Evolutionary conservation across 768 basidiomycete genomes (phyloP), one percentile per base, ranked within the genome.

Genomic region (Boletus tomentosulus): DNA sequence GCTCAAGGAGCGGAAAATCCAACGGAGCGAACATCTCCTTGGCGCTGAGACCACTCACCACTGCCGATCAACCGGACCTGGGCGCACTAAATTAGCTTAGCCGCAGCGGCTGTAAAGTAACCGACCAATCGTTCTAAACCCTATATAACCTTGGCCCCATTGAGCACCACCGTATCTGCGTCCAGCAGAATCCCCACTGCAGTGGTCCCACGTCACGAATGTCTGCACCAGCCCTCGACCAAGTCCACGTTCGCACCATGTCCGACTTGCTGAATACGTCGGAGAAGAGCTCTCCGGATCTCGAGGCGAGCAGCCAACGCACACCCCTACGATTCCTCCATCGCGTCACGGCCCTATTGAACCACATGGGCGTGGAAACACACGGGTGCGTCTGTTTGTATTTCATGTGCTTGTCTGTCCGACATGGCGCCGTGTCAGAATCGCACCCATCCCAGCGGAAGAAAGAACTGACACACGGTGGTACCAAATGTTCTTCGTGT

Each of bases 401-500:
- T 5, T 24, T 24, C 8, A 46, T 13, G 6, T 24, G 25, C 22
- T 15, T 0, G 19, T 22, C 24, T 7, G 6, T 24, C 24, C 22
- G 33, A 16, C 42, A 7, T 30, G 24, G 22, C 25, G 11, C 1
- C 22, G 42, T 45, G 25, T 16, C 35, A 76, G 76, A 5, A 74
- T 78, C 28, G 62, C 70, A 9, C 78, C 78, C 1, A 67, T 77
- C 10, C 68, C 70, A 2, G 58, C 53, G 1, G 66, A 66, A 24
- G 64, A 70, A 50, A 67, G 77, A 31, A 66, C 71, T 22, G 76
- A 79, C 27, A 72, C 67, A 6, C 68, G 70, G 24, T 69, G 76
- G 60, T 76, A 72, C 54, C 76, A 79, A 57, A 67, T 77, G 67
- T 79, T 78, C 58, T 78, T 79, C 60, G 71, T 78, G n/a, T 79